Conservation (phyloP, 2,329 filamentous ascomycete species). For the Cercospora berteroae region DNA sequence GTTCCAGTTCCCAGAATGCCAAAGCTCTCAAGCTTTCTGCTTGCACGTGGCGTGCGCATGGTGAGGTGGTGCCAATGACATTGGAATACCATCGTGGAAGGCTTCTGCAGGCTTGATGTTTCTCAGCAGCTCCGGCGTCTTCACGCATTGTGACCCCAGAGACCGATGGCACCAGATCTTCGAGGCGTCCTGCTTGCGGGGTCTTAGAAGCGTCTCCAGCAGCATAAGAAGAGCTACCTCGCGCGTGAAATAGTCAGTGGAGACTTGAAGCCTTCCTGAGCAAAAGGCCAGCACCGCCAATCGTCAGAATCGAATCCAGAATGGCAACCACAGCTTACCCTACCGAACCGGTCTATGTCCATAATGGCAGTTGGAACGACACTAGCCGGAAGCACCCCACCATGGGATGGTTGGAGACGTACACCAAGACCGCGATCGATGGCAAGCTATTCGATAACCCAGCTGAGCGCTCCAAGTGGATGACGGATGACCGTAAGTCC, state of each 20-base stretch:
- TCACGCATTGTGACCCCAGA: neutral
- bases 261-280: neutral
- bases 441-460: neutral
- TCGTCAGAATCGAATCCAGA: neutral
- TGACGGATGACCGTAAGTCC: slow-evolving; percentile 10
- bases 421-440: slow-evolving; percentile 27
- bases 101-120: neutral
- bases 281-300: neutral
- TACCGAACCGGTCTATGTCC: slow-evolving; percentile 27
- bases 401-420: slow-evolving; percentile 32
- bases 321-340: slow-evolving; percentile 11
- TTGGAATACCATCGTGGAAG: neutral
- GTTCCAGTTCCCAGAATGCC: neutral
- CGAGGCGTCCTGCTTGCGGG: neutral
- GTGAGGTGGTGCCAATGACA: neutral
- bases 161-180: neutral
- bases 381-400: slow-evolving; percentile 28
- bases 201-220: neutral
- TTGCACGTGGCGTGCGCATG: neutral
- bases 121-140: neutral
- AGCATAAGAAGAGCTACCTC: neutral
- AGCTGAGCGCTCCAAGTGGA: slow-evolving; percentile 1
- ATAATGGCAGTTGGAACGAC: slow-evolving; percentile 25
- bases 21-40: neutral
- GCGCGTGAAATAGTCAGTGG: neutral